Conservation (phyloP, 306 rosid genomes). For the Sesbania bispinosa region DNA sequence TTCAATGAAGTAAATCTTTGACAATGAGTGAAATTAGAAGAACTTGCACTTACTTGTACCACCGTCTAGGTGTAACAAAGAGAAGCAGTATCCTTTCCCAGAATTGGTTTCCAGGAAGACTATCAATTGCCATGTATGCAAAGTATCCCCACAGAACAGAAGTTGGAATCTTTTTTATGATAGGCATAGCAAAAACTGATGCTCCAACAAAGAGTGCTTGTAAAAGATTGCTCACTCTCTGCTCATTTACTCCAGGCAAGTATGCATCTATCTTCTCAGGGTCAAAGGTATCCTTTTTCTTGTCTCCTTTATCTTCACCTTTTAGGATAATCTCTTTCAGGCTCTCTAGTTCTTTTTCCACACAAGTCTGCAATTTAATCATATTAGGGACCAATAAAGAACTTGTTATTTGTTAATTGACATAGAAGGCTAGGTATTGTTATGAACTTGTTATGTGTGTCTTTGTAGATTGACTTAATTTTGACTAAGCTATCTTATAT, state of each 20-base stretch:
- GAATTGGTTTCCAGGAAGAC: no score
- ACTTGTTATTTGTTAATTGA: background rate
- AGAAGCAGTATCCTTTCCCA: no score
- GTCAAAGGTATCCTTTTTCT: constrained; percentile 42
- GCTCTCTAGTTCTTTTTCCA: constrained; percentile 56
- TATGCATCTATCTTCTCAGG: constrained; percentile 62
- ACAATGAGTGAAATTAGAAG: no score
- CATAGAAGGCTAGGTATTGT: background rate
- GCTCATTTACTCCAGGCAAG: constrained; percentile 85
- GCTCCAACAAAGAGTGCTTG: constrained; percentile 73
- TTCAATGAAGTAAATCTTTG: background rate
- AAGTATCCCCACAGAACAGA: no score
- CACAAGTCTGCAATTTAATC: constrained; percentile 44
- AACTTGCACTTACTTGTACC: no score
- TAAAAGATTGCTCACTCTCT: constrained; percentile 70
- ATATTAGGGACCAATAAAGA: background rate
- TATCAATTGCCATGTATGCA: no score
- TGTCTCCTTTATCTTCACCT: constrained; percentile 31
- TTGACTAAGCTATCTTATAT: no score
- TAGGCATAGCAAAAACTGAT: constrained; percentile 57
- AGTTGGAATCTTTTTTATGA: no score
- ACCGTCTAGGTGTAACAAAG: no score
- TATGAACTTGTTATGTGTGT: no score
- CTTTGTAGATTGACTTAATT: no score
- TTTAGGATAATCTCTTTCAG: constrained; percentile 64